These are phyloP conservation scores for Houttuynia cordata DNA, from an alignment of 164 flowering plant genomes.

Conservation along the genomic window DNA sequence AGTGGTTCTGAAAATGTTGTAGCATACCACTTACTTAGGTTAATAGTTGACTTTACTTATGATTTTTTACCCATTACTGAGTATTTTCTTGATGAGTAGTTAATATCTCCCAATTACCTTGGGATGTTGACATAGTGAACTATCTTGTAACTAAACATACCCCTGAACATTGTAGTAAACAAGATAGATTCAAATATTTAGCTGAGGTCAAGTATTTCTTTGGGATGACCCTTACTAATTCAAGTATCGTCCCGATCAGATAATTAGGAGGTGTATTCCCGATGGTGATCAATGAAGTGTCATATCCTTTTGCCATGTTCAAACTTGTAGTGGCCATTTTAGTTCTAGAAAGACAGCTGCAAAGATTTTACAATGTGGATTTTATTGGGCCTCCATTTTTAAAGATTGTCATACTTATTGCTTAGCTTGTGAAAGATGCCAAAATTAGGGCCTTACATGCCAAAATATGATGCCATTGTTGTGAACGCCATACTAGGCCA, in stretches of 20 bases:
- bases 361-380: too few species aligned
- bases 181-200: neutral
- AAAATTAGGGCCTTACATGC: neutral
- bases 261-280: too few species aligned
- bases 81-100: neutral
- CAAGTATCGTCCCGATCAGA: too few species aligned
- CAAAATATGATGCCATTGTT: neutral
- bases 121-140: too few species aligned
- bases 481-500: neutral
- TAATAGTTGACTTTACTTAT: too few species aligned
- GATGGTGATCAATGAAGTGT: neutral
- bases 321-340: neutral
- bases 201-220: neutral
- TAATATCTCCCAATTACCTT: too few species aligned
- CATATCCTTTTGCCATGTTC: neutral
- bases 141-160: too few species aligned
- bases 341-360: neutral
- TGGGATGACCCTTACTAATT: neutral
- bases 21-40: neutral
- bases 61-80: neutral
- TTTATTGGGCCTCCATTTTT: too few species aligned
- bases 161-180: too few species aligned
- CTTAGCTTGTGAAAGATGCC: too few species aligned
- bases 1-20: too few species aligned
- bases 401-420: too few species aligned